Conservation (phyloP, 140 eudicot species). For the Cichorium intybus region DNA sequence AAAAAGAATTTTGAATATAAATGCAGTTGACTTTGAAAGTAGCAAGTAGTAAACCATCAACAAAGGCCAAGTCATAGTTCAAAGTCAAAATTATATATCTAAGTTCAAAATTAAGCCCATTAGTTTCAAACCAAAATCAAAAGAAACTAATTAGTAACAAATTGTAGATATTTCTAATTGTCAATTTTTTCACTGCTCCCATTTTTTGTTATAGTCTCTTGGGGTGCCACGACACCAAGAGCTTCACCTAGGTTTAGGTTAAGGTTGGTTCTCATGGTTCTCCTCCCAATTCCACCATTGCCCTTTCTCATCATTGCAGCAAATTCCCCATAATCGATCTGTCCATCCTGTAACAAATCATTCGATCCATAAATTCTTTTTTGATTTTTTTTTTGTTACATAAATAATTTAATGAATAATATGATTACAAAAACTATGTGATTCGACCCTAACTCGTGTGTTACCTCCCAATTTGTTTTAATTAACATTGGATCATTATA, state of each 20-base stretch:
- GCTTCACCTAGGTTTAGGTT: conserved; percentile 70
- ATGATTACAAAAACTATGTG: no score
- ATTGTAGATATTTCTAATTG: background rate
- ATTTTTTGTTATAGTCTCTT: conserved; percentile 13
- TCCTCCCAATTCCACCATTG: conserved; percentile 79
- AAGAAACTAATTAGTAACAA: conserved; percentile 18
- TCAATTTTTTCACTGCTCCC: background rate
- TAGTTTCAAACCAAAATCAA: conserved; percentile 25
- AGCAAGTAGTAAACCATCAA: background rate
- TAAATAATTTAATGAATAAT: no score
- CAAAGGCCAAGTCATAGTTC: conserved; percentile 23
- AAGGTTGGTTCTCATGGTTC: conserved; percentile 70
- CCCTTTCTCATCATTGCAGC: conserved; percentile 99
- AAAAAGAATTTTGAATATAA: background rate
- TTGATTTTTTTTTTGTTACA: no score
- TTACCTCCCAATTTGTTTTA: no score
- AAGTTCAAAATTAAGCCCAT: conserved; percentile 13
- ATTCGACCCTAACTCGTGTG: no score
- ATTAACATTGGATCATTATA: no score
- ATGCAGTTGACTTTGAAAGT: background rate
- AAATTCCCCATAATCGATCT: conserved; percentile 90
- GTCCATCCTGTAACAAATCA: conserved; percentile 92
- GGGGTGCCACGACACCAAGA: conserved; percentile 37
- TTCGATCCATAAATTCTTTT: background rate
- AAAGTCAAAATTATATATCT: conserved; percentile 14